Evolutionary conservation across 1,139 yeast genomes (phyloP), one percentile per base, ranked within the genome.

Genomic region (Suhomyces terraborum): DNA sequence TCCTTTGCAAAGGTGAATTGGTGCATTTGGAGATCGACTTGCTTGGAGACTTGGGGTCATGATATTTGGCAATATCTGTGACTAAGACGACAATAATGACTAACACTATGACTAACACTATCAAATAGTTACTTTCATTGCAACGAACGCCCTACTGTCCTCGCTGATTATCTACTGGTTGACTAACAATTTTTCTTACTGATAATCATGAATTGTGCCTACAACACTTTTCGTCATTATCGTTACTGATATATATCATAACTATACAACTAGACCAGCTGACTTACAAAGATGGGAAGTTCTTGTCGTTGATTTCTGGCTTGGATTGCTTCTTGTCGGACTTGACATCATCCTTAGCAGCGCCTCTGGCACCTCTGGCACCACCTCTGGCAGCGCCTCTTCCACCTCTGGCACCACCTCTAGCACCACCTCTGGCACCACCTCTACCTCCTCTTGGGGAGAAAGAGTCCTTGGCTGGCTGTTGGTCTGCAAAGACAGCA

Each of bases 401-500:
- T 26, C 27, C 33, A 29, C 51, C 56, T 41, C 63, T 65, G 49
- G 66, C 44, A 29, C 41, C 43, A 26, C 45, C 46, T 35, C 42
- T 43, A 50, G 48, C 42, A 26, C 56, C 59, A 40, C 60, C 64
- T 47, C 59, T 62, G 56, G 62, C 54, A 55, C 72, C 70, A 55
- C 69, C 64, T 48, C 61, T 49, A 48, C 56, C 59, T 45, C 59
- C 61, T 53, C 59, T 54, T 63, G 59, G 51, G 40, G 55, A 14
- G 13, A 21, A 20, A 23, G 48, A 45, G n/a, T 38, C 41, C 25
- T 36, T 38, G 36, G 48, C 44, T 31, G 45, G 42, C 49, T 49
- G 38, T 33, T 73, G 68, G 49, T 82, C 88, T 52, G 82, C 74
- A 59, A 83, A 83, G 43, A 76, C 67, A 48, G 88, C 84, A 51